phyloP scores from a whole-genome alignment of 2,329 filamentous ascomycete genomes.

The Ceratocystis diversiconidia region DNA sequence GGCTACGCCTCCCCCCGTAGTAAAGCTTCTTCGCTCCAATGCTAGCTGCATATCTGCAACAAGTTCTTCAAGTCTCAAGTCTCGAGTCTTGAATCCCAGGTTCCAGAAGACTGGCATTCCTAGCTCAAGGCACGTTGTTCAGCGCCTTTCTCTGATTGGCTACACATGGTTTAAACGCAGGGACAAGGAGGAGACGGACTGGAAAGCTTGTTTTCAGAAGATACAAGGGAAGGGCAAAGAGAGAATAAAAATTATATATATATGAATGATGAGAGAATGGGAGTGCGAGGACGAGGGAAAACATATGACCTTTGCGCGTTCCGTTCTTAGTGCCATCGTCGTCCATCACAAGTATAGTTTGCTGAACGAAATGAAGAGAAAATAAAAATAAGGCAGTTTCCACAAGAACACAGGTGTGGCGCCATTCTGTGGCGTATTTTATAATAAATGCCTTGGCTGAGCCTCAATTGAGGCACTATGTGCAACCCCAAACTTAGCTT shows the following conservation, averaged over 20 bases:
- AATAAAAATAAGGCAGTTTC: too few species aligned
- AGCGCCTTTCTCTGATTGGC: conserved; percentile 14
- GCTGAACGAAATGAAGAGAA: too few species aligned
- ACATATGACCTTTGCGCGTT: neutral
- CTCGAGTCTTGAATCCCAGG: neutral
- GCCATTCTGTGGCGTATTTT: too few species aligned
- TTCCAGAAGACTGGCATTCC: neutral
- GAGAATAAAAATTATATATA: neutral
- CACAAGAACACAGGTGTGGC: too few species aligned
- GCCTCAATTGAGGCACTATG: too few species aligned
- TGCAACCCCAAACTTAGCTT: too few species aligned
- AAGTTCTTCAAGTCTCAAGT: neutral
- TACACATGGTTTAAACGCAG: neutral
- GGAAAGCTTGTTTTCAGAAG: neutral
- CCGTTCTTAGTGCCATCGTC: too few species aligned
- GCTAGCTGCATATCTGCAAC: neutral
- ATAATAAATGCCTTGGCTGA: too few species aligned
- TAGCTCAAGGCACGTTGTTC: conserved; percentile 14
- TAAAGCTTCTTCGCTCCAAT: too few species aligned
- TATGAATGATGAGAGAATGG: neutral
- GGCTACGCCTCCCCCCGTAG: too few species aligned
- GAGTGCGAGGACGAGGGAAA: neutral
- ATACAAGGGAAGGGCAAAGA: neutral
- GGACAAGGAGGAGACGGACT: neutral
- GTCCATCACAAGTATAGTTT: too few species aligned